These are phyloP conservation scores for Pleurotus salmoneostramineus DNA, from an alignment of 768 basidiomycete genomes.

Conservation along the genomic window DNA sequence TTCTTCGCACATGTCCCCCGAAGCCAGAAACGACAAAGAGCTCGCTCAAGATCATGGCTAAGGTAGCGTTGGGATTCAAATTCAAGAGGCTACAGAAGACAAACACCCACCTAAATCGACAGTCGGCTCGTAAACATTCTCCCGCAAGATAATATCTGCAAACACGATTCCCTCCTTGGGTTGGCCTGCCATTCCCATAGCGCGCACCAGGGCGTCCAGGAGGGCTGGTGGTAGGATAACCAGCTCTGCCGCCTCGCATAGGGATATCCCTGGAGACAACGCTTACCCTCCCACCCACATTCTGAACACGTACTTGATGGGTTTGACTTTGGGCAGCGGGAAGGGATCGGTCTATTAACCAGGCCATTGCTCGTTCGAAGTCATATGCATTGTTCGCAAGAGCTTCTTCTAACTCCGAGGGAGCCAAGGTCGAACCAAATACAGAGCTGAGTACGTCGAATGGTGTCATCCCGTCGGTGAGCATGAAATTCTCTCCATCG, in stretches of 20 bases:
- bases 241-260: slow-evolving; percentile 37
- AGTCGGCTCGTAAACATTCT: slow-evolving; percentile 93
- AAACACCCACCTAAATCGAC: slow-evolving; percentile 84
- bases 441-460: slow-evolving; percentile 94
- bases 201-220: slow-evolving; percentile 28
- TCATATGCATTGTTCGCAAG: slow-evolving; percentile 86
- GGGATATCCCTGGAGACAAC: slow-evolving; percentile 56
- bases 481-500: slow-evolving; percentile 53
- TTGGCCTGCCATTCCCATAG: slow-evolving; percentile 54
- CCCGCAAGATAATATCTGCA: slow-evolving; percentile 97
- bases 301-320: slow-evolving; percentile 47
- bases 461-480: slow-evolving; percentile 94
- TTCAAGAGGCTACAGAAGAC: background rate
- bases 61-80: slow-evolving; percentile 8
- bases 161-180: slow-evolving; percentile 68
- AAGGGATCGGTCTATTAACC: slow-evolving; percentile 76
- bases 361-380: slow-evolving; percentile 94
- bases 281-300: slow-evolving; percentile 65
- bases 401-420: slow-evolving; percentile 92
- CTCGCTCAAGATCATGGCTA: slow-evolving; percentile 93
- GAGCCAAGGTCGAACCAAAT: slow-evolving; percentile 86
- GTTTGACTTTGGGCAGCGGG: slow-evolving; percentile 32
- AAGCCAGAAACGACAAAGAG: slow-evolving; percentile 96
- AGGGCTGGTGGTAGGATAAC: slow-evolving; percentile 24
- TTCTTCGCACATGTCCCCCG: slow-evolving; percentile 97